Percentiles rank a stretch among this genome's conserved stretches.
phyloP scores from a whole-genome alignment of 306 rosid species.

The Cucurbita argyrosperma region DNA sequence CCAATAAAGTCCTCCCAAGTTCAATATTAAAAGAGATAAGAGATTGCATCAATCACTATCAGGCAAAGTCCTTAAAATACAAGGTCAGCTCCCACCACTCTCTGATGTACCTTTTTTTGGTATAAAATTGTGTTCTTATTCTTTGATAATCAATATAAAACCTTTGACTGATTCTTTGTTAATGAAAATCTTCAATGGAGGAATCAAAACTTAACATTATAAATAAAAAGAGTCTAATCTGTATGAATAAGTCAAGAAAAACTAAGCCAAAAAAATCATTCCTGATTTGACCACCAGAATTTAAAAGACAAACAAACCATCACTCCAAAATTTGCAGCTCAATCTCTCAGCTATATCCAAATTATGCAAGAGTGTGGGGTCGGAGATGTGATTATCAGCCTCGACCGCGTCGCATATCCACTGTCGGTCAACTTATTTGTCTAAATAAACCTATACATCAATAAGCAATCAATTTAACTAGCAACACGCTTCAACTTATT shows the following conservation, averaged over 20 bases:
- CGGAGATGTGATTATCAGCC: conserved; percentile 51
- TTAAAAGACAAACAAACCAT: background rate
- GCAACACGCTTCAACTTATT: background rate
- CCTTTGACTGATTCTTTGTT: background rate
- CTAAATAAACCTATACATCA: background rate
- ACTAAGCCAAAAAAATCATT: background rate
- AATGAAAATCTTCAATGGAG: background rate
- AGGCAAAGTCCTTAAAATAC: background rate
- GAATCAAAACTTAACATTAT: background rate
- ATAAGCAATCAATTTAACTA: background rate
- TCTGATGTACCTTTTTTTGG: background rate
- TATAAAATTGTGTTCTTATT: background rate
- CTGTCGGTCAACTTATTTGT: conserved; percentile 43
- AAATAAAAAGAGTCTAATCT: background rate
- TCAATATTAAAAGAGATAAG: background rate
- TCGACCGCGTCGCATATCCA: conserved; percentile 44
- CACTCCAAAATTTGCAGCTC: background rate
- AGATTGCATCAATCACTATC: background rate
- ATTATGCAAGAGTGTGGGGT: conserved; percentile 62
- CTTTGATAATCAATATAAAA: background rate
- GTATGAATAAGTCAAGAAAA: background rate
- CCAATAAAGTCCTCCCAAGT: background rate
- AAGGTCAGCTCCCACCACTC: background rate
- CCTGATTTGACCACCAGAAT: background rate
- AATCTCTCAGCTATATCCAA: conserved; percentile 6